phyloP scores from a whole-genome alignment of 345 rosid species.

The Dipteronia sinensis region DNA sequence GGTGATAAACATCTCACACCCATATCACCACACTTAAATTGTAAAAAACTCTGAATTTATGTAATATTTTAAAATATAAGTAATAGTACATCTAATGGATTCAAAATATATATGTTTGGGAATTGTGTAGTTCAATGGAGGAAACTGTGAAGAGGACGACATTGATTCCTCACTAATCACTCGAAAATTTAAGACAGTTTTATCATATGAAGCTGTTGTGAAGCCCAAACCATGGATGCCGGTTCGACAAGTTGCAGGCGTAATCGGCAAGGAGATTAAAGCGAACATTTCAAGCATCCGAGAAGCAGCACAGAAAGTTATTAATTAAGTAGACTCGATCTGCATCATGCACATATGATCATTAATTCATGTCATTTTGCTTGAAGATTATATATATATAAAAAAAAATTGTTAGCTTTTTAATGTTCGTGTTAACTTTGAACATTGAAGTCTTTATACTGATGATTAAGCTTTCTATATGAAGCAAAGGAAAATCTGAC shows the following conservation, averaged over 20 bases:
- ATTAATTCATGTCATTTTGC: slow-evolving; percentile 9
- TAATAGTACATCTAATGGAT: no score
- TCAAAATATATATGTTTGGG: not conserved
- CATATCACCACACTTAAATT: no score
- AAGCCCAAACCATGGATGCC: slow-evolving; percentile 87
- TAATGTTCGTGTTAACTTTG: no score
- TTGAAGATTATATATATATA: not conserved
- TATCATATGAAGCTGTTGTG: slow-evolving; percentile 62
- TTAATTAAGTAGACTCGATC: not conserved
- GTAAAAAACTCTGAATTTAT: no score
- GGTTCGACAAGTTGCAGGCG: slow-evolving; percentile 69
- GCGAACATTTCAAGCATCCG: slow-evolving; percentile 63
- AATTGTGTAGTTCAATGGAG: slow-evolving; percentile 44
- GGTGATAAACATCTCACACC: no score
- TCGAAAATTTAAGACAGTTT: slow-evolving; percentile 54
- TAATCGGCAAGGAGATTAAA: slow-evolving; percentile 68
- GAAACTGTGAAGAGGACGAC: slow-evolving; percentile 24
- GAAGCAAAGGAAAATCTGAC: no score
- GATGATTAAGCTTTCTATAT: no score
- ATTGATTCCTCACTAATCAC: slow-evolving; percentile 23
- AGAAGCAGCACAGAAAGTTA: slow-evolving; percentile 60
- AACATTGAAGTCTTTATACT: no score
- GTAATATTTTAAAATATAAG: no score
- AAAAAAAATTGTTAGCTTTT: no score
- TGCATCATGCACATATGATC: not conserved